phyloP scores from a whole-genome alignment of 495 filamentous ascomycete genomes.

The Aspergillus conjunctus region DNA sequence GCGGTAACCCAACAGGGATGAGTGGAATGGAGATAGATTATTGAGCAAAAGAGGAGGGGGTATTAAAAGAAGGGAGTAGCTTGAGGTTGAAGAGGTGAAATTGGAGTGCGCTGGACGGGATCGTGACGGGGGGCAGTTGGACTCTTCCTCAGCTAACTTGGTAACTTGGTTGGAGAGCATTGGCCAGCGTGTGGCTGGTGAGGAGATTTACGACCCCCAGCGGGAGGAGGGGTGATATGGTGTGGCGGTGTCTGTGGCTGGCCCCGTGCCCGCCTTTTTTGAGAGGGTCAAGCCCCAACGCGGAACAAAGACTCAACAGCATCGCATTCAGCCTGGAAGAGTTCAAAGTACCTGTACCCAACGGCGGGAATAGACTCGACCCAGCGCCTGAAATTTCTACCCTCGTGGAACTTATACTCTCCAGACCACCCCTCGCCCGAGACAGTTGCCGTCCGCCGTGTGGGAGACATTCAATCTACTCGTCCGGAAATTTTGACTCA shows the following conservation, averaged over 20 bases:
- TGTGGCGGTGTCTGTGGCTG: constrained; percentile 33
- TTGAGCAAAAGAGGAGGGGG: constrained; percentile 4
- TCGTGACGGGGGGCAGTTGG: constrained; percentile 23
- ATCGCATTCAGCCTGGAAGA: neutral
- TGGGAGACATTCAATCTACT: constrained; percentile 14
- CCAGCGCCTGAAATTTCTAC: neutral
- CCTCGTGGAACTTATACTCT: neutral
- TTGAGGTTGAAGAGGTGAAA: constrained; percentile 37
- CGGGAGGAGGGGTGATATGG: constrained; percentile 18
- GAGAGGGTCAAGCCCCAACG: constrained; percentile 29
- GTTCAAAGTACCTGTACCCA: constrained; percentile 7
- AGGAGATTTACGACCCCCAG: neutral
- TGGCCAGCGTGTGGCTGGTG: constrained; percentile 29
- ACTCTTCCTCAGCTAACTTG: constrained; percentile 13
- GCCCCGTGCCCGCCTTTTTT: neutral
- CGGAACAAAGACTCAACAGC: constrained; percentile 21
- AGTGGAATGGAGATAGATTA: constrained; percentile 9
- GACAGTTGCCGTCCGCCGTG: neutral
- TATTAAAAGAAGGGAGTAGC: constrained; percentile 25
- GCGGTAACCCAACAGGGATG: constrained; percentile 8
- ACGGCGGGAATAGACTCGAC: constrained; percentile 1
- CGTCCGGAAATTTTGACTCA: constrained; percentile 9
- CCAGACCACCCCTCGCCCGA: neutral
- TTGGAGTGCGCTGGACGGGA: constrained; percentile 25
- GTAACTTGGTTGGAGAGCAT: constrained; percentile 14